Evolutionary conservation across 148 eudicot species (phyloP).

Genomic region (Camellia sinensis): DNA sequence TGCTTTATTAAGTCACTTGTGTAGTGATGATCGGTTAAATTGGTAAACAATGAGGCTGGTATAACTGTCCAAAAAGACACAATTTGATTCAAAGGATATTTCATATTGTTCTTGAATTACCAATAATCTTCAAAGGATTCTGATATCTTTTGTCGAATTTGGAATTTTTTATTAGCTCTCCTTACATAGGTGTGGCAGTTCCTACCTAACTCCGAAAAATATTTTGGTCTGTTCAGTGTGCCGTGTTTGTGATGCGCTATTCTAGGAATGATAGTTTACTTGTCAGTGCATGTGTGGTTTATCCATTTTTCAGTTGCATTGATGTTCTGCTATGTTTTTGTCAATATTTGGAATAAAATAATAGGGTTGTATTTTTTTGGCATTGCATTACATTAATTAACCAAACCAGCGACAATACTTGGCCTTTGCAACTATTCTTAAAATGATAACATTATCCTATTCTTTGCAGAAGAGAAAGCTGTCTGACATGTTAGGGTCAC

Average conservation of each 20-base stretch:
- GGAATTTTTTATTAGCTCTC: neutral
- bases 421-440: neutral
- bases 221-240: neutral
- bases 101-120: neutral
- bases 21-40: neutral
- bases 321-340: neutral
- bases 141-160: neutral
- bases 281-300: neutral
- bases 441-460: neutral
- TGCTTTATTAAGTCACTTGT: neutral
- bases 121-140: neutral
- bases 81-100: neutral
- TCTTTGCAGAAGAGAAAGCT: slow-evolving; percentile 80
- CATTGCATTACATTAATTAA: slow-evolving; percentile 1
- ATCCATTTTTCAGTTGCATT: slow-evolving; percentile 5
- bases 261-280: neutral
- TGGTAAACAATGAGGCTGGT: neutral
- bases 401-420: neutral
- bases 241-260: neutral
- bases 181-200: slow-evolving; percentile 4
- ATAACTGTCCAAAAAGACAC: neutral
- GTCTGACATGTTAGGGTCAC: slow-evolving; percentile 85
- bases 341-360: neutral
- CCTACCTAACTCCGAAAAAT: neutral
- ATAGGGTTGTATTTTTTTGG: neutral